These are phyloP conservation scores for Trichoderma sp. DNA, from an alignment of 2,329 filamentous ascomycete species.

Conservation along the genomic window DNA sequence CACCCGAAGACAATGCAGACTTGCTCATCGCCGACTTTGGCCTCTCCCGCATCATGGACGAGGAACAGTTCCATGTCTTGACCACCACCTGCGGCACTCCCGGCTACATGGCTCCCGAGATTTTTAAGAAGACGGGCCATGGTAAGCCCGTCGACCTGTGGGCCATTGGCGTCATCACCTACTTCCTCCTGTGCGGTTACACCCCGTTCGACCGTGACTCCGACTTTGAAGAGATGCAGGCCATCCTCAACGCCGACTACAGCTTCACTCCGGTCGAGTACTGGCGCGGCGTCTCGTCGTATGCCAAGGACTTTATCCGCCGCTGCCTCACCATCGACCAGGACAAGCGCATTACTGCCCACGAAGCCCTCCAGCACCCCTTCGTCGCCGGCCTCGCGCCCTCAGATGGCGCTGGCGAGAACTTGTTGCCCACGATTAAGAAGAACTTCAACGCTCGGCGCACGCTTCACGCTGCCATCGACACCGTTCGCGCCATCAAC, in stretches of 20 bases:
- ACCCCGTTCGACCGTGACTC: slow-evolving; percentile 97
- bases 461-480: slow-evolving; percentile 69
- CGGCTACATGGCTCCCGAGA: slow-evolving; percentile 98
- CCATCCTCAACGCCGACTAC: slow-evolving; percentile 95
- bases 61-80: slow-evolving; percentile 95
- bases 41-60: slow-evolving; percentile 95
- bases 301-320: slow-evolving; percentile 89
- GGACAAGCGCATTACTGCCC: slow-evolving; percentile 82
- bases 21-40: slow-evolving; percentile 97
- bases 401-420: slow-evolving; percentile 54
- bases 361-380: slow-evolving; percentile 69
- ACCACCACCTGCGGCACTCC: slow-evolving; percentile 98
- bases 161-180: slow-evolving; percentile 98
- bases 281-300: slow-evolving; percentile 88
- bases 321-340: slow-evolving; percentile 91
- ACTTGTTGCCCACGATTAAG: slow-evolving; percentile 68
- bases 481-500: slow-evolving; percentile 71
- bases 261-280: slow-evolving; percentile 92
- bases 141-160: slow-evolving; percentile 98
- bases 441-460: slow-evolving; percentile 73
- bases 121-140: slow-evolving; percentile 98
- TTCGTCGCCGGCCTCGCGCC: slow-evolving; percentile 60
- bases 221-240: slow-evolving; percentile 99
- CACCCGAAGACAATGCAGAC: slow-evolving; percentile 96
- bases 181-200: slow-evolving; percentile 96